Base-by-base conservation (phyloP, 1,139 yeast species). In the Taphrina confusa region DNA sequence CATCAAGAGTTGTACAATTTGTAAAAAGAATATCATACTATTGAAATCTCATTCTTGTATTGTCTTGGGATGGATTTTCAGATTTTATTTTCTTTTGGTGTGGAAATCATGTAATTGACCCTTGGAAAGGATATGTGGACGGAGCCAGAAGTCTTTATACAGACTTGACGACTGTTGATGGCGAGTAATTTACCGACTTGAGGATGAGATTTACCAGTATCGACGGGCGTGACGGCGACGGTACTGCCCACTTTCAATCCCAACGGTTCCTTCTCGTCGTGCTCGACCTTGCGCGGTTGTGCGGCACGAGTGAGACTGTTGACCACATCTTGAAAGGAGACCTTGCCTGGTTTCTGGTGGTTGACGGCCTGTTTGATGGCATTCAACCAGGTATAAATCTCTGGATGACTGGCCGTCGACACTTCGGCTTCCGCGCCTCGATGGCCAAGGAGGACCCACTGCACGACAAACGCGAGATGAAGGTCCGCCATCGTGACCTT, bases 161-260 rank as follows among this genome's bases (percentile, higher is more conserved):
- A 49, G 5, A 46, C 47, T 25, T 56, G 54, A 8, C 20, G 11
- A 4, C 23, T 23, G 47, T 46, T 56, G 47, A 39, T 30, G 31
- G 40, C 37, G 12, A 36, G 18, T 12, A 56, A 28, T 18, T 37
- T 27, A 9, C 60, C 60, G 23, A 37, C 33, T 30, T 56, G 60
- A 2, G 60, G 60, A 16, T 56, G 60, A 18, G 36, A 18, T 14
- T 42, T 34, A 14, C 60, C 60, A 14, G 60, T 56, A 36, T 56
- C 60, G 25, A 37, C 23, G 30, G 60, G 60, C 40, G 46, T 42
- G 25, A 56, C 54, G 6, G 54, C 27, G 11, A 56, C 60, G 22
- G 3, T 6, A 23, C 16, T 16, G 5, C 60, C 60, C 9, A 18
- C 30, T 33, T 37, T 4, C 27, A 33, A 23, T n/a, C 31, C 28